Evolutionary conservation across 495 filamentous ascomycete genomes (phyloP).

Genomic region (Aspergillus ostianus): DNA sequence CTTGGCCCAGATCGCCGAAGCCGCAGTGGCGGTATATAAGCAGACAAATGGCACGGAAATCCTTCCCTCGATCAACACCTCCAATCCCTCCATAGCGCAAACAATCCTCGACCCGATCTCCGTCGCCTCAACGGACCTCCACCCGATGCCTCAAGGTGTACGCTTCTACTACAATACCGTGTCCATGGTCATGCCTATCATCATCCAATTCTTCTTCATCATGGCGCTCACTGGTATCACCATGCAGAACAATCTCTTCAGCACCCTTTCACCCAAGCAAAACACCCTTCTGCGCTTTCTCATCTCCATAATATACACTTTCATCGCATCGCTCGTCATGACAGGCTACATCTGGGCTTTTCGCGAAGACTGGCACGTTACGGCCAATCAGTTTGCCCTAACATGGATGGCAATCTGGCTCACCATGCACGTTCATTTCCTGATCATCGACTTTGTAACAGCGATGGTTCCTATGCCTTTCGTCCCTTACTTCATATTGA

Average conservation of each 20-base stretch:
- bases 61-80: slow-evolving; percentile 14
- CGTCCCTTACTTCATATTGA: slow-evolving; percentile 40
- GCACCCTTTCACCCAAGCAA: too few species aligned
- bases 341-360: slow-evolving; percentile 48
- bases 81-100: slow-evolving; percentile 21
- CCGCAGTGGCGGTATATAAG: slow-evolving; percentile 29
- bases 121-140: slow-evolving; percentile 36
- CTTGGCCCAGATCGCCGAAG: too few species aligned
- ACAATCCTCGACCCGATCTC: slow-evolving; percentile 38
- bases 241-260: too few species aligned
- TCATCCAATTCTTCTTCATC: slow-evolving; percentile 52
- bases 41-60: slow-evolving; percentile 27
- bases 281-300: too few species aligned
- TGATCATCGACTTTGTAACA: slow-evolving; percentile 39
- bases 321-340: slow-evolving; percentile 38
- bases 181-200: slow-evolving; percentile 38
- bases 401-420: slow-evolving; percentile 50
- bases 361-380: slow-evolving; percentile 38
- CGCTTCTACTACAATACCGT: slow-evolving; percentile 45
- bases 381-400: slow-evolving; percentile 36
- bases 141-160: slow-evolving; percentile 38
- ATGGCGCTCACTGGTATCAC: slow-evolving; percentile 32
- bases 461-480: slow-evolving; percentile 34
- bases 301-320: too few species aligned
- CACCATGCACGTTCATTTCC: slow-evolving; percentile 44